Percentiles rank a stretch among this genome's conserved stretches.
Conservation (phyloP, 140 eudicot species). For the Ambrosia hybrid region DNA sequence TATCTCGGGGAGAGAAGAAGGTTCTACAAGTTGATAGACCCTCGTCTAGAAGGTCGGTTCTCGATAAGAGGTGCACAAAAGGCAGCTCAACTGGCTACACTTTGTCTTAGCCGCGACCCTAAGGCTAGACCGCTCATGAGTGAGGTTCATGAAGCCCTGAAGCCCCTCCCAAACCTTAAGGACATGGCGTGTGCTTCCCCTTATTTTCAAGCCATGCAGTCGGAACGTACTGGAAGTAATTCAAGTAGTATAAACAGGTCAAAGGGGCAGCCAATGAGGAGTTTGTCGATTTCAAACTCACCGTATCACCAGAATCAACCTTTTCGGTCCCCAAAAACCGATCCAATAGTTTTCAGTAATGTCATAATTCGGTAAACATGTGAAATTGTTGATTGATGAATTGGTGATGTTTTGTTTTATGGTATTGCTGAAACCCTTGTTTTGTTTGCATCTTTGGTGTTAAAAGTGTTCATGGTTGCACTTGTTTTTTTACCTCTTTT, state of each 20-base stretch:
- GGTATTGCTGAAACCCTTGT: constrained; percentile 23
- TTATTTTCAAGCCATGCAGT: too few species aligned
- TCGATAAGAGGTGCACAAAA: too few species aligned
- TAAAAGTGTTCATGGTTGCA: constrained; percentile 18
- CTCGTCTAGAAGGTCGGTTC: too few species aligned
- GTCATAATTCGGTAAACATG: constrained; percentile 4
- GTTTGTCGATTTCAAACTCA: constrained; percentile 50
- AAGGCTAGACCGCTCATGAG: too few species aligned
- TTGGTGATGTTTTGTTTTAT: constrained; percentile 30
- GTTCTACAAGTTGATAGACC: too few species aligned
- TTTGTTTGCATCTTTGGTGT: constrained; percentile 19
- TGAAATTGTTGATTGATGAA: constrained; percentile 29
- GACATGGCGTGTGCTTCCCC: too few species aligned
- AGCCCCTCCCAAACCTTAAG: too few species aligned
- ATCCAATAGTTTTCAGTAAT: constrained; percentile 1
- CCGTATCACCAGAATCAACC: constrained; percentile 40
- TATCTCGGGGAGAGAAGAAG: constrained; percentile 61
- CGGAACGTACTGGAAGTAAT: too few species aligned
- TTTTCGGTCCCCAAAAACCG: constrained; percentile 56
- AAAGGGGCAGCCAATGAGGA: constrained; percentile 44
- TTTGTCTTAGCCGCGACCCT: too few species aligned
- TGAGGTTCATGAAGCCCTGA: too few species aligned
- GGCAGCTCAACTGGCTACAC: too few species aligned
- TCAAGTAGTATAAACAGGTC: constrained; percentile 43
- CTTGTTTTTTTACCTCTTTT: too few species aligned